phyloP scores from a whole-genome alignment of 495 filamentous ascomycete species.

The Penicillium simplicissimum region DNA sequence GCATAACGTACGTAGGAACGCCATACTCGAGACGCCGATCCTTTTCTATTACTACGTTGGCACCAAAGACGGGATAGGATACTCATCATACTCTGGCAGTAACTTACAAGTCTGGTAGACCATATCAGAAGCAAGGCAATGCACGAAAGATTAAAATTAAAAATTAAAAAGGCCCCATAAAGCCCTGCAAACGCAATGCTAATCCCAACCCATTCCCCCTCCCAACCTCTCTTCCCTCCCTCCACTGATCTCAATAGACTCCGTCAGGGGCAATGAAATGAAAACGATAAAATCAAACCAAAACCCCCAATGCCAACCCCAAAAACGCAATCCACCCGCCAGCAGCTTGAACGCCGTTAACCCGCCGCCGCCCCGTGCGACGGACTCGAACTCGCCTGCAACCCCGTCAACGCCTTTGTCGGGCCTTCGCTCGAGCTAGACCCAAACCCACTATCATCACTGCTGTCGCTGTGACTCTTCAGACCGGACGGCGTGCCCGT shows the following conservation, averaged over 20 bases:
- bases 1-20: no score
- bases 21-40: no score
- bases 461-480: neutral
- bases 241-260: no score
- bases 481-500: neutral
- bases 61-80: no score
- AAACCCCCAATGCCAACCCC: conserved; percentile 24
- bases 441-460: no score
- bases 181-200: neutral
- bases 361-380: conserved; percentile 18
- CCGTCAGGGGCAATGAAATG: no score
- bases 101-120: no score
- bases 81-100: no score
- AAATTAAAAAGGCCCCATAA: neutral
- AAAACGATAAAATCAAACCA: no score
- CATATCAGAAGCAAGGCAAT: no score
- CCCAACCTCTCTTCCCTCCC: neutral
- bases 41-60: no score
- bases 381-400: conserved; percentile 13
- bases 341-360: conserved; percentile 5
- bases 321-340: conserved; percentile 24
- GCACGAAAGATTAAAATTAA: neutral
- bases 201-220: neutral
- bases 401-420: conserved; percentile 11
- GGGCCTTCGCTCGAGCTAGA: neutral